These are phyloP conservation scores for Aureobasidium sp. DNA, from an alignment of 2,329 filamentous ascomycete genomes.

Conservation along the genomic window DNA sequence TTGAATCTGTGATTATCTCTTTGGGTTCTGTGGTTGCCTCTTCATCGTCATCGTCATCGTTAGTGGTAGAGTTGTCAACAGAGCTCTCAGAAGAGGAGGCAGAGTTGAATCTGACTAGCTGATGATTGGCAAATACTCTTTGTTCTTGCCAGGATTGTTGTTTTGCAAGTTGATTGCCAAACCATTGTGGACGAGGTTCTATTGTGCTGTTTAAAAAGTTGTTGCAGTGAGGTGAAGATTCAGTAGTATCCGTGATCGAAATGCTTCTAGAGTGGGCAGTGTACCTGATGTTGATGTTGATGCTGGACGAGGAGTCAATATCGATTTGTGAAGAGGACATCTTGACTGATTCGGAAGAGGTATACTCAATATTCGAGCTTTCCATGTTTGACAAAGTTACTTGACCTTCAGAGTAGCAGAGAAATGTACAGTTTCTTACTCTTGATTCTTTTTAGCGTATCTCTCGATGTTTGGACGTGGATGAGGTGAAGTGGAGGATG, in stretches of 20 bases:
- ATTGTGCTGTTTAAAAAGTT: background rate
- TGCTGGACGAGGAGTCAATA: too few relatives aligned
- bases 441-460: too few relatives aligned
- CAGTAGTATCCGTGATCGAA: too few relatives aligned
- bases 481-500: background rate
- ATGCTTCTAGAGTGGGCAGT: background rate
- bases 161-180: background rate
- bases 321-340: background rate
- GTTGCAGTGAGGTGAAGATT: background rate
- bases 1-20: too few relatives aligned
- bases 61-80: too few relatives aligned
- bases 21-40: too few relatives aligned
- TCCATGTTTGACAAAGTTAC: background rate
- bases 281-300: too few relatives aligned
- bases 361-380: background rate
- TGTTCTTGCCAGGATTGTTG: background rate
- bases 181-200: background rate
- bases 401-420: too few relatives aligned
- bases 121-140: background rate
- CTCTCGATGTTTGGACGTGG: background rate
- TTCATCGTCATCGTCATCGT: too few relatives aligned
- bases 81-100: too few relatives aligned
- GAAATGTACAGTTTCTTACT: too few relatives aligned
- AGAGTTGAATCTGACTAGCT: background rate
- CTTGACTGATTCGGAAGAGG: background rate